Evolutionary conservation across 352 stramenopile genomes (phyloP), one percentile per base, ranked within the genome.

Genomic region (Phytophthora capsici): DNA sequence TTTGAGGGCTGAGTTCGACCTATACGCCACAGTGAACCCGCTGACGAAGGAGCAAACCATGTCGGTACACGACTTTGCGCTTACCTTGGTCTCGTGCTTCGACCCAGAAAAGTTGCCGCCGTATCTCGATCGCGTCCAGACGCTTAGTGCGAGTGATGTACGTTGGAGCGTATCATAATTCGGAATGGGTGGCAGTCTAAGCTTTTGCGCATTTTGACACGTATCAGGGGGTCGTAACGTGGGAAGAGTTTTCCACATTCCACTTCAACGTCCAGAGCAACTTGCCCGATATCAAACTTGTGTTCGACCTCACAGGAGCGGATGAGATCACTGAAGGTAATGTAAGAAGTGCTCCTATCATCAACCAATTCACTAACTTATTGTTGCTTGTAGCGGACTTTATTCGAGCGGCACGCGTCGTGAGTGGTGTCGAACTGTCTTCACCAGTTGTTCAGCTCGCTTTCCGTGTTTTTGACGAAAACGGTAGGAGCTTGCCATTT

Each of bases 1-100:
- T 13, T 66, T 93, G 9, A 73, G 71, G 34, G 81, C 77, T 6
- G 81, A 93, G 64, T 93, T 91, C 53, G 85, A 93, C 61, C 43
- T 90, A 30, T 93, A 90, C 60, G 82, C 83, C 8, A 82, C 71
- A 17, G 51, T 70, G 22, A 61, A 86, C 54, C 74, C 75, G 13
- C 20, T 68, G 34, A 89, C 80, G 45, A 73, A 66, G 44, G 63
- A 76, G 30, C 51, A 69, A 17, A 78, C 70, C 28, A 77, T 93
- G 48, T 91, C 82, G 9, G 79, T 93, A 3, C 82, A 93, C 46
- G 85, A 93, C 69, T 93, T 91, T 49, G 83, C 85, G 14, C 72
- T 92, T 44, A 91, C 85, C 54, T 69, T 93, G 37, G 70, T 93
- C 13, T 91, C 82, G 54, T 77, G 80, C 67, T 89, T 90, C 37